phyloP scores from a whole-genome alignment of 1,284 basidiomycete genomes.

The Rhodotorula sp. region DNA sequence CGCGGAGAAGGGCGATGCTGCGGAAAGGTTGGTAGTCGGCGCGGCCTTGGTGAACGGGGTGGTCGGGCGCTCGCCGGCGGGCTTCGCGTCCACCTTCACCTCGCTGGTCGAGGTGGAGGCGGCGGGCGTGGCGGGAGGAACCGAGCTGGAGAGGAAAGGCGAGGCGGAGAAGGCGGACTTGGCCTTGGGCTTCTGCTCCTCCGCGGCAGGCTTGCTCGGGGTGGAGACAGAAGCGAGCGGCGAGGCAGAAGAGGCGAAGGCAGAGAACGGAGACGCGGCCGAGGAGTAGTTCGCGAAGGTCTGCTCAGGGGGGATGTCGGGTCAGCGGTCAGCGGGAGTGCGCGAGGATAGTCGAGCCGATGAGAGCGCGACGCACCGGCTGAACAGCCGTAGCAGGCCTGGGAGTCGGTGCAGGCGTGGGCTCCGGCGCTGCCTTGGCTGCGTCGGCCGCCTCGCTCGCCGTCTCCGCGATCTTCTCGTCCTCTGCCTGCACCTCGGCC shows the following conservation, averaged over 20 bases:
- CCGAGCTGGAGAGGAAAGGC: constrained; percentile 13
- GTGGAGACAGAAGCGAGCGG: constrained; percentile 33
- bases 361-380: constrained; percentile 8
- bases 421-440: constrained; percentile 8
- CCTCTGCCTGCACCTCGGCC: constrained; percentile 11
- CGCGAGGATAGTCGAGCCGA: neutral
- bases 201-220: neutral
- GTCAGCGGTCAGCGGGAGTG: neutral
- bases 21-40: constrained; percentile 17
- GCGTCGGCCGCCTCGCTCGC: constrained; percentile 18
- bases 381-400: neutral
- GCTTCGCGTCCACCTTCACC: neutral
- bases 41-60: constrained; percentile 24
- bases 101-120: constrained; percentile 5
- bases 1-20: constrained; percentile 32
- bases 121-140: neutral
- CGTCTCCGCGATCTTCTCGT: constrained; percentile 3
- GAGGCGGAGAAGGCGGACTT: constrained; percentile 29
- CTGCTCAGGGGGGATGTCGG: neutral
- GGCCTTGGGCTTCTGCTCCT: constrained; percentile 36
- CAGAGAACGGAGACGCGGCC: constrained; percentile 21
- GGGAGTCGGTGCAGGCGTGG: constrained; percentile 9
- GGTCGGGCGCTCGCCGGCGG: neutral
- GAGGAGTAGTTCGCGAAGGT: constrained; percentile 16
- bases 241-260: constrained; percentile 29